Base-by-base conservation (phyloP, 257 asterid genomes). In the Rubia yunnanensis region DNA sequence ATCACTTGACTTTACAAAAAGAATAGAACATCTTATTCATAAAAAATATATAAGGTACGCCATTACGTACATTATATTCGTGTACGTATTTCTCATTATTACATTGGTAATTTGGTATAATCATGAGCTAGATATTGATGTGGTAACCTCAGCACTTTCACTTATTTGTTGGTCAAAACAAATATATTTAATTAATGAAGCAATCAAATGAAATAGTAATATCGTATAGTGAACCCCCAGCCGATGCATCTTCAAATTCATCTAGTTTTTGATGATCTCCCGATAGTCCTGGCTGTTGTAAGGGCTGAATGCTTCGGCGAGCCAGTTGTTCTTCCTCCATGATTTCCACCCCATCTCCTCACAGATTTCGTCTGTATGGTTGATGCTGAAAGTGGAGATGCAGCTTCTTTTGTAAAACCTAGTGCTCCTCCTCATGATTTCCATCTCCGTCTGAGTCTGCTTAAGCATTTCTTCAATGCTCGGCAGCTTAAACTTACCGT, bases 321-420 rank as follows among this genome's bases (percentile, higher is more conserved):
- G 36, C 98, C 88, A 88, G 60, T 60, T 85, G 5, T 70, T 82
- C 84, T 91, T 91, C 88, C 98, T 86, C 88, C 88, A 85, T 0
- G 90, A 73, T 0, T 38, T 83, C 98, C 94, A 91, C 18, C 98
- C 98, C 98, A 91, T 88, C 71, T 91, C 98, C 60, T 86, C 78
- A 20, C 98, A 91, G 2, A 88, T 86, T 52, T 91, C 95, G 52
- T 91, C 98, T 0, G 81, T 85, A 53, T 91, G 98, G 54, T 88
- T 86, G 56, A 91, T 91, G 71, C 98, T 91, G 78, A 79, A 91
- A 10, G 98, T 91, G 4, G 98, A 91, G 5, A 91, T 91, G 80
- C 98, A 91, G 10, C 89, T 91, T 67, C 98, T 76, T 73, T 84
- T 86, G 80, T 82, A 91, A 41, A 91, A 91, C 53, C 98, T 73